Evolutionary conservation across 2,329 filamentous ascomycete species (phyloP).

Genomic region (Hypoxylon sp.): DNA sequence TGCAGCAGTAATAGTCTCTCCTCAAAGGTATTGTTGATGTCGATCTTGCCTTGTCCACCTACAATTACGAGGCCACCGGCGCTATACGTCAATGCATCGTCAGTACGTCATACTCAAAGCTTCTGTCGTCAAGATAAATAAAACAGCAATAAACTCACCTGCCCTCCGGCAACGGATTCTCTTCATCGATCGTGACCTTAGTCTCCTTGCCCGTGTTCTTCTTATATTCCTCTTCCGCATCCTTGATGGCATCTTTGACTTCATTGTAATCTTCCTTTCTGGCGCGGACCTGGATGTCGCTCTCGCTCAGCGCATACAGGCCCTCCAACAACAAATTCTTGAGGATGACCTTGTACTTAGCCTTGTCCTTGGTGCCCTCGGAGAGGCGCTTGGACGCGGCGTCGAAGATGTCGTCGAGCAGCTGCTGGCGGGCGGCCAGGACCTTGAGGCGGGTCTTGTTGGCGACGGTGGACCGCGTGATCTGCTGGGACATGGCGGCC

Average conservation of each 20-base stretch:
- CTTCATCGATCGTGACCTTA: conserved; percentile 81
- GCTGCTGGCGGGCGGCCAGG: conserved; percentile 87
- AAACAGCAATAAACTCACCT: conserved; percentile 73
- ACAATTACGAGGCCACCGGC: conserved; percentile 86
- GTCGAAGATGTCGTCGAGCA: conserved; percentile 93
- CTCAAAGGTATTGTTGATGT: conserved; percentile 98
- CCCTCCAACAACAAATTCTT: conserved; percentile 90
- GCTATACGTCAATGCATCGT: conserved; percentile 62
- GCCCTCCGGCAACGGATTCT: conserved; percentile 82
- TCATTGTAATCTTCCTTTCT: conserved; percentile 83
- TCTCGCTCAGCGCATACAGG: conserved; percentile 88
- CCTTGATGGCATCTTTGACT: conserved; percentile 83
- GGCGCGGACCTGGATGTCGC: conserved; percentile 79
- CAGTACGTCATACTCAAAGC: conserved; percentile 13
- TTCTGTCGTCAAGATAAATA: neutral
- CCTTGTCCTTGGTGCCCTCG: conserved; percentile 76
- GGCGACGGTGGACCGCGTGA: conserved; percentile 93
- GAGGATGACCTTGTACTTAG: conserved; percentile 81
- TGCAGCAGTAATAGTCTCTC: conserved; percentile 89
- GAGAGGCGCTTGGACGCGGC: conserved; percentile 80
- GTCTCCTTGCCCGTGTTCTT: conserved; percentile 79
- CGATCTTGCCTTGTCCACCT: conserved; percentile 91
- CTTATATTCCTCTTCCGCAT: conserved; percentile 87
- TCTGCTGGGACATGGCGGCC: conserved; percentile 98
- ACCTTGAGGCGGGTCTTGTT: conserved; percentile 97